Base-by-base conservation (phyloP, 2,329 filamentous ascomycete genomes). In the Penicillium sp. region DNA sequence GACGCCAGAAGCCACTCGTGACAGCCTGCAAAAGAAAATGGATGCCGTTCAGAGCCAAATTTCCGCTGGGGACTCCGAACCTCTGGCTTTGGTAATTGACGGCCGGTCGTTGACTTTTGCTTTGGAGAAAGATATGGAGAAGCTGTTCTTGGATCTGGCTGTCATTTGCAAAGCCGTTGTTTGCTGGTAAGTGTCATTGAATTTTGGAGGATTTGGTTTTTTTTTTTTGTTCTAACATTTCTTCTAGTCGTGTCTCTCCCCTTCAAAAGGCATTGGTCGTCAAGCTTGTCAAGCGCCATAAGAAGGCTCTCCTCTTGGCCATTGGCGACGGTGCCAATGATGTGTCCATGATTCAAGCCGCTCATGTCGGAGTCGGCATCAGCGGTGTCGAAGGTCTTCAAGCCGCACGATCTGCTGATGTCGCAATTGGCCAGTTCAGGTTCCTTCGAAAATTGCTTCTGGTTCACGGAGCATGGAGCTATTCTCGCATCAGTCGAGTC, bases 331-430 rank as follows among this genome's bases (percentile, higher is more conserved):
- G 94, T 62, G 94, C 94, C 45, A 99, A 99, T 76, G 94, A 99
- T 69, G 94, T 99, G n/a, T 97, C 93, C 18, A 99, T 99, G 94
- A 99, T 99, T 53, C 94, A 99, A 78, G 94, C 94, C 11, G 94
- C 94, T 13, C 94, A 99, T 72, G 96, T 99, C 62, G 94, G 94
- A 62, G 90, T 99, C 43, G 94, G 94, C 75, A 99, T 99, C 74
- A 96, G 92, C 69, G 94, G 94, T 75, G 85, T 96, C 62, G 94
- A 99, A 82, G 94, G 94, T 81, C 85, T 99, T 0, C 94, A 99
- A 77, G 94, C 94, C 45, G 94, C 94, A 46, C 87, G 94, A 69
- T 96, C 92, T 68, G 94, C 94, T 56, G 94, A 99, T 77, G 91
- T 99, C 45, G 88, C 92, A 9, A 97, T 99, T 71, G 94, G 86